Base-by-base conservation (phyloP, 208 protist genomes). In the Leishmania guyanensis region DNA sequence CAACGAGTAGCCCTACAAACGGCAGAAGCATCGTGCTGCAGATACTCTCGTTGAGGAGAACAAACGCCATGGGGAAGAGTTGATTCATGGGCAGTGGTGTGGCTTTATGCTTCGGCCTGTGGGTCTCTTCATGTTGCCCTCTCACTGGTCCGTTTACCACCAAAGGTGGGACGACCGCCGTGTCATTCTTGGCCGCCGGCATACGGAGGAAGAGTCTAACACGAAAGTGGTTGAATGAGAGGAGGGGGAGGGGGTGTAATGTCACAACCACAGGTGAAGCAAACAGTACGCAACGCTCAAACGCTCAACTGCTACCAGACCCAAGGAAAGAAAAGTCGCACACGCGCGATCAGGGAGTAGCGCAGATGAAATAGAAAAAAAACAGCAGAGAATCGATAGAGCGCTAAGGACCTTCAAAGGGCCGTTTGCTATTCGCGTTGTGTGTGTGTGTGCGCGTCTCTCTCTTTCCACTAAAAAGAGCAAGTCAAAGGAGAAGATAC, bases 41-140 rank as follows among this genome's bases (percentile, higher is more conserved):
- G 0, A 95, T 74, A 51, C 89, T 91, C 64, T 95, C 91, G 72
- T 88, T 95, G 54, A 92, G 81, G 1, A 95, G 80, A 9, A 95
- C 88, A 69, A 95, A 82, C 12, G 81, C 84, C 80, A 95, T 86
- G 16, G 88, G 82, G 29, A 90, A 79, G 82, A 95, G 89, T 74
- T 93, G 91, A 29, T 84, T 71, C 68, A 93, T 75, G 5, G 88
- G 91, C 8, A 95, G 88, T 29, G 91, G 91, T 10, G 89, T 92
- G 1, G 75, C 50, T 60, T 82, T 84, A 14, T 8, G 16, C 10
- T 29, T 73, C 8, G 48, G 54, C 9, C 6, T 10, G 22, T 14
- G 58, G 26, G 10, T 5, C 36, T 62, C 58, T 26, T 48, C 39
- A 22, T 39, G 29, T 17, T 26, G 20, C 33, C 56, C 29, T 22